Base-by-base conservation (phyloP, 805 yeast species). In the Yueomyces sp. region DNA sequence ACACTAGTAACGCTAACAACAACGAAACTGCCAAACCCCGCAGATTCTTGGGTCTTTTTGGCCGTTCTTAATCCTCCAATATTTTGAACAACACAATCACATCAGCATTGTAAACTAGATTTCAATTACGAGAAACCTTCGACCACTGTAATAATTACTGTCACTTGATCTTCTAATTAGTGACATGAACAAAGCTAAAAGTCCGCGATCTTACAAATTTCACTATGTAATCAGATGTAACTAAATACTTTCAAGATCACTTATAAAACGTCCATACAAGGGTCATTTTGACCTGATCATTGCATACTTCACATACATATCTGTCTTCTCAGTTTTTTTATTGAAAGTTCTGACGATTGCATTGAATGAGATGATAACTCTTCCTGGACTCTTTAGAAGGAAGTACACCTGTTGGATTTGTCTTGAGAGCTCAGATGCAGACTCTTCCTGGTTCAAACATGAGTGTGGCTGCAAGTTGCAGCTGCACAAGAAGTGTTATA, bases 21-120 rank as follows among this genome's bases (percentile, higher is more conserved):
- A 57, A 54, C 3, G 60, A 58, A 28, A 62, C 66, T 37, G 63
- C 56, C 11, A 70, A 76, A 64, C 79, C 75, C 56, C 71, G 75
- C 48, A 85, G 90, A 2, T 76, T 84, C 55, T 79, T 84, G 57
- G 88, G 92, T 4, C 59, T 82, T 27, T 82, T 81, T 63, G 82
- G 87, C 37, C 74, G 79, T 48, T 62, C 50, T 42, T 28, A 38
- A 29, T 6, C 3, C 5, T 26, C 19, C 37, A 12, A 26, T 12
- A 34, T 26, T 30, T 31, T 26, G 8, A 40, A 26, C 12, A 6
- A 12, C 4, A 36, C 6, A 11, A 11, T 2, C 2, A 36, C 6
- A 8, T 36, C 19, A 19, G 19, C 19, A 19, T 19, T 19, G 19
- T 19, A 19, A 19, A 19, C 19, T 19, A 19, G 19, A 19, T 19